Evolutionary conservation across 75 land plant genomes (phyloP).

Genomic region (Pinus taeda): DNA sequence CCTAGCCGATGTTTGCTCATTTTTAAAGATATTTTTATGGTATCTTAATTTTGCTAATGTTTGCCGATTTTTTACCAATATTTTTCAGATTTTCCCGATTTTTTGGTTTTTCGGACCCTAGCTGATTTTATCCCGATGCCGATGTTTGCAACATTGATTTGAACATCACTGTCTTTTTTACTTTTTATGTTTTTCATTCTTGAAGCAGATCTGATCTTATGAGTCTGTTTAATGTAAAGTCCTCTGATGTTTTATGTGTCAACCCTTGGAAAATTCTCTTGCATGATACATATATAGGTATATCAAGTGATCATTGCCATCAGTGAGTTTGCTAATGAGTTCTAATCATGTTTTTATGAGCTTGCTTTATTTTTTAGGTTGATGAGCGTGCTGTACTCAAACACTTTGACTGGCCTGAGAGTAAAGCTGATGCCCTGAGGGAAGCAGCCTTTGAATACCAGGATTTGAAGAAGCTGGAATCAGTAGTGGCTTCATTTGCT

Average conservation of each 20-base stretch:
- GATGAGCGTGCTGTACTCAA: conserved; percentile 97
- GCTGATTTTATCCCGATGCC: too few species aligned
- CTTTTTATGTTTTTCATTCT: background rate
- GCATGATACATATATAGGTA: background rate
- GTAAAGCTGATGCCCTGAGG: conserved; percentile 92
- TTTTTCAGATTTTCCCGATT: too few species aligned
- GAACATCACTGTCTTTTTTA: background rate
- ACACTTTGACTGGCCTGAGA: conserved; percentile 99
- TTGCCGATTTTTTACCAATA: too few species aligned
- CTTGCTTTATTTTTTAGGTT: conserved; percentile 44
- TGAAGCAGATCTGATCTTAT: background rate
- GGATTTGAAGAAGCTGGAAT: conserved; percentile 78
- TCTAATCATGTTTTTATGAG: background rate
- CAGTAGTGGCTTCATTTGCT: conserved; percentile 41
- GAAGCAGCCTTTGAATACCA: conserved; percentile 97
- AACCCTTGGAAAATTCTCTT: background rate
- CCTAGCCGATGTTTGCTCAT: too few species aligned
- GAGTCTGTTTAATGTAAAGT: background rate
- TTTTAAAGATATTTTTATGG: too few species aligned
- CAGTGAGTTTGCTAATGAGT: background rate
- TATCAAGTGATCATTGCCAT: background rate
- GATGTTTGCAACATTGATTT: too few species aligned
- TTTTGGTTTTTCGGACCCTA: too few species aligned
- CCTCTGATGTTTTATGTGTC: background rate
- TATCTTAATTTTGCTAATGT: too few species aligned